These are phyloP conservation scores for Puccinia horiana DNA, from an alignment of 1,284 basidiomycete species.

Conservation along the genomic window DNA sequence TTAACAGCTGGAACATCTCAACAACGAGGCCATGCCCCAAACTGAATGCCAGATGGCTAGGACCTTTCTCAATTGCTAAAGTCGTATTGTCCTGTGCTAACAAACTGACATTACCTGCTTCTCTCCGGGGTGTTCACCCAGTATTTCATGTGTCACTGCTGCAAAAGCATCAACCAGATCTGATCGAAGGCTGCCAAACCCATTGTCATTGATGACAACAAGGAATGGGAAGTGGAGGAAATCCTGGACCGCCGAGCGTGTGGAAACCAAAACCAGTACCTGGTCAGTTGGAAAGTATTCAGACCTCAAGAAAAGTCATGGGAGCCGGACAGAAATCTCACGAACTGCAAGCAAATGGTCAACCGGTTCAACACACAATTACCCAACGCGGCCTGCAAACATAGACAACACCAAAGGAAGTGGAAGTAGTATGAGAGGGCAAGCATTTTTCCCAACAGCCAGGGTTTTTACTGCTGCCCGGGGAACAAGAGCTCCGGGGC, in stretches of 20 bases:
- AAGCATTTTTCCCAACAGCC: slow-evolving; percentile 2
- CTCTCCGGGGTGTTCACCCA: neutral
- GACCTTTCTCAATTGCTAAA: slow-evolving; percentile 5
- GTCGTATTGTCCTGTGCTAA: neutral
- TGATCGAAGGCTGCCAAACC: neutral
- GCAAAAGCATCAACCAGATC: too few relatives aligned
- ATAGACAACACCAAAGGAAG: neutral
- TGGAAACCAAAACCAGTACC: too few relatives aligned
- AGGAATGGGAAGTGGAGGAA: neutral
- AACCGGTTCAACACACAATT: neutral
- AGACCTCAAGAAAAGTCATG: neutral
- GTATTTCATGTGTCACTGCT: slow-evolving; percentile 3
- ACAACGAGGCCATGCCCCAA: too few relatives aligned
- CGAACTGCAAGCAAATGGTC: neutral
- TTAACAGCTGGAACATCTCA: neutral
- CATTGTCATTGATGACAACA: neutral
- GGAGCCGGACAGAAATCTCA: neutral
- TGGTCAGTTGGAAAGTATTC: too few relatives aligned
- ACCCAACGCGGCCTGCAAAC: neutral
- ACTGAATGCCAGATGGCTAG: neutral
- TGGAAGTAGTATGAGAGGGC: neutral
- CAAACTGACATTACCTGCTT: neutral
- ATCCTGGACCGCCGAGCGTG: too few relatives aligned
- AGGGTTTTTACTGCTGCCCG: too few relatives aligned
- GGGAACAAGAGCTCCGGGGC: too few relatives aligned